Conservation (phyloP, 2,329 filamentous ascomycete species). For the Diaporthe humulicola region DNA sequence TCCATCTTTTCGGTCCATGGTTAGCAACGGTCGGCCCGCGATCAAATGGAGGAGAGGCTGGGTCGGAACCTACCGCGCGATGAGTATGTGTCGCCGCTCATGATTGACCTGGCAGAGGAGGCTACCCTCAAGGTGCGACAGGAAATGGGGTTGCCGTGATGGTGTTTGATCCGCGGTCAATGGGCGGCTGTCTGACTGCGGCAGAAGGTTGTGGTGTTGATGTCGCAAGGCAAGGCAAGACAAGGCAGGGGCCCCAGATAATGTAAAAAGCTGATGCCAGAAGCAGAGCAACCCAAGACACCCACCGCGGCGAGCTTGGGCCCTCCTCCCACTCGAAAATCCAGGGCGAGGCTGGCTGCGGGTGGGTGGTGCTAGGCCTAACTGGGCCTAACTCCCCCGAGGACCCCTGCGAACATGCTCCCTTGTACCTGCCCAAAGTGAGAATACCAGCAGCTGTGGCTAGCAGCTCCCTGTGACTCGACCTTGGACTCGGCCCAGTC, state of each 20-base stretch:
- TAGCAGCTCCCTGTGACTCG: conserved; percentile 7
- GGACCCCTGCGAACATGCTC: background rate
- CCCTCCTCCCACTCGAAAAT: conserved; percentile 25
- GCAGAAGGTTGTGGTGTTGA: conserved; percentile 17
- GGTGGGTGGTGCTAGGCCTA: conserved; percentile 46
- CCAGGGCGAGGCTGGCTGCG: conserved; percentile 57
- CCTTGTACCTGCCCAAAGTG: conserved; percentile 1
- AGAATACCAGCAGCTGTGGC: background rate
- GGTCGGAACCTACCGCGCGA: conserved; percentile 73
- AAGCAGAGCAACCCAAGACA: conserved; percentile 14
- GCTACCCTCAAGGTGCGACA: conserved; percentile 30
- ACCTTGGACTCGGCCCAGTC: background rate
- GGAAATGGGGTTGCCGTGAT: conserved; percentile 27
- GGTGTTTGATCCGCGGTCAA: background rate
- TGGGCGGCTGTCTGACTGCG: conserved; percentile 20
- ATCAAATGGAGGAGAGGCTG: conserved; percentile 24
- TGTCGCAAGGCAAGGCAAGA: conserved; percentile 1
- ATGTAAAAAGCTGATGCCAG: conserved; percentile 27
- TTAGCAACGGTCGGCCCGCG: conserved; percentile 44
- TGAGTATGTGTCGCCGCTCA: conserved; percentile 90
- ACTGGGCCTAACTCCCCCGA: conserved; percentile 27
- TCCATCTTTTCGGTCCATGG: conserved; percentile 52
- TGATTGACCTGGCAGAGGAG: conserved; percentile 54
- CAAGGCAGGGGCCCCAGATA: background rate
- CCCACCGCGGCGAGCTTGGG: background rate